These are phyloP conservation scores for Annulohypoxylon maeteangense DNA, from an alignment of 495 filamentous ascomycete genomes.

Conservation along the genomic window DNA sequence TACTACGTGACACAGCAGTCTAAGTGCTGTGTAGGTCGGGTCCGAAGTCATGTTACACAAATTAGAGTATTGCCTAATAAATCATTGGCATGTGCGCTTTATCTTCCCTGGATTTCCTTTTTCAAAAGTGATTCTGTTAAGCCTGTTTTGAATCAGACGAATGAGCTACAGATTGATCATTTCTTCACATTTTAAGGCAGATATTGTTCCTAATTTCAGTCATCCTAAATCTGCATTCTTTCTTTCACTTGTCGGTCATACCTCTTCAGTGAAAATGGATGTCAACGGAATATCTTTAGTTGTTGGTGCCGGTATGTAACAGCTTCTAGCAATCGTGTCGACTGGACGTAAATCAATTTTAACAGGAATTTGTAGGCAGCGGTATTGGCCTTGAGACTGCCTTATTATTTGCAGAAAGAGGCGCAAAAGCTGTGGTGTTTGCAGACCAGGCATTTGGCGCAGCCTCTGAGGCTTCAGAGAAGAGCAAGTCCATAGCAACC, in stretches of 20 bases:
- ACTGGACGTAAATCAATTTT: background rate
- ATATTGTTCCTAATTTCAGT: background rate
- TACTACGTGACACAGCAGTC: no score
- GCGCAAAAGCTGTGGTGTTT: constrained; percentile 44
- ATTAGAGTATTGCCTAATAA: no score
- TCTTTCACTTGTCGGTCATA: background rate
- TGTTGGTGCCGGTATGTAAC: constrained; percentile 32
- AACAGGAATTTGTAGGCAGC: constrained; percentile 18
- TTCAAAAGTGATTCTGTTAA: no score
- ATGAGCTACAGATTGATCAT: no score
- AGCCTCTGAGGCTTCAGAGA: constrained; percentile 30
- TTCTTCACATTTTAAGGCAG: no score
- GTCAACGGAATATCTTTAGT: constrained; percentile 26
- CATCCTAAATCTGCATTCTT: background rate
- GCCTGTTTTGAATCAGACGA: no score
- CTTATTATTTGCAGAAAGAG: constrained; percentile 49
- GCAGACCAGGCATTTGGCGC: constrained; percentile 42
- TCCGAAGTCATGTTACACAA: no score
- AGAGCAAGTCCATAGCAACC: constrained; percentile 43
- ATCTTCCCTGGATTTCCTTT: no score
- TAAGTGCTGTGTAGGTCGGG: no score
- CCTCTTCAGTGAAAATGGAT: constrained; percentile 1
- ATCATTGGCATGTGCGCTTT: no score
- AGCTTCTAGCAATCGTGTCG: background rate
- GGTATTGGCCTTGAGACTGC: constrained; percentile 50